Evolutionary conservation across 2,329 filamentous ascomycete species (phyloP).

Genomic region (Penicillium psychrosexuale): DNA sequence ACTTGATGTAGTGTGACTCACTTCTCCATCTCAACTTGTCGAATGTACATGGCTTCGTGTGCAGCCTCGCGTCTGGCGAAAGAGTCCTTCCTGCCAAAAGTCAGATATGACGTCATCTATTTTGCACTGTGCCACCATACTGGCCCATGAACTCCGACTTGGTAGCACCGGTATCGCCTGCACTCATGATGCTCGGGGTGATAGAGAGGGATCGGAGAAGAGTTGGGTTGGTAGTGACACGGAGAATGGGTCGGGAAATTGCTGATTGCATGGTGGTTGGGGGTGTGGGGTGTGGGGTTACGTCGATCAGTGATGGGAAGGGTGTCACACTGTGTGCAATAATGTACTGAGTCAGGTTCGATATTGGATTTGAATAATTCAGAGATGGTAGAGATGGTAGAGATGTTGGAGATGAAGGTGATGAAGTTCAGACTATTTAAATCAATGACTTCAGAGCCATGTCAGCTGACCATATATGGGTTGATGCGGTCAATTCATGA

Average conservation of each 20-base stretch:
- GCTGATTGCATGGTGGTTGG: conserved; percentile 12
- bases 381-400: background rate
- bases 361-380: background rate
- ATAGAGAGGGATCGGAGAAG: conserved; percentile 18
- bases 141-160: conserved; percentile 28
- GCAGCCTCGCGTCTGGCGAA: conserved; percentile 21
- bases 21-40: conserved; percentile 23
- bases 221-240: conserved; percentile 2
- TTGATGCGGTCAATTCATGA: background rate
- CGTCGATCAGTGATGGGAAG: conserved; percentile 2
- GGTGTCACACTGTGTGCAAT: background rate
- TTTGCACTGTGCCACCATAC: conserved; percentile 14
- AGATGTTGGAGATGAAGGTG: background rate
- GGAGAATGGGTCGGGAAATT: conserved; percentile 19
- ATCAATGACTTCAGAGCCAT: conserved; percentile 1
- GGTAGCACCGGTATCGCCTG: conserved; percentile 22
- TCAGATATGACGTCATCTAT: conserved; percentile 23
- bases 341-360: background rate
- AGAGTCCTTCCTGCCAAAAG: conserved; percentile 19
- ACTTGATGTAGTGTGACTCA: background rate
- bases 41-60: conserved; percentile 17
- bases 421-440: background rate
- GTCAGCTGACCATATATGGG: conserved; percentile 4
- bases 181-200: conserved; percentile 18
- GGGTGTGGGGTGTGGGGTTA: background rate